Percentiles rank a stretch among this genome's conserved stretches.
Conservation (phyloP, 2,329 filamentous ascomycete genomes). For the Calonectria naviculata region DNA sequence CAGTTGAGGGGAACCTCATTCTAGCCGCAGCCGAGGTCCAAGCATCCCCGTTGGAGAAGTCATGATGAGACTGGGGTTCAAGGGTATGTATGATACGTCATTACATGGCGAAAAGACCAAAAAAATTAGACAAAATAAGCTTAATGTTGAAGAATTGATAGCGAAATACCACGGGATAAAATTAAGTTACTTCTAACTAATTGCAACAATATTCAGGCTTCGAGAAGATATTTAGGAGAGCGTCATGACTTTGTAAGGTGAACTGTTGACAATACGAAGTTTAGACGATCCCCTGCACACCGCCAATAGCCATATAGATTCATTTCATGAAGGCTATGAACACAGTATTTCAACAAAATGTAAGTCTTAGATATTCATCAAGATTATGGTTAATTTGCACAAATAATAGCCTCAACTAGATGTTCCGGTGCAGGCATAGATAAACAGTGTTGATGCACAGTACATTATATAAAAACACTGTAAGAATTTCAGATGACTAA, state of each 20-base stretch:
- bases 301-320: too few relatives aligned
- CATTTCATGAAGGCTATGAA: too few relatives aligned
- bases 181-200: not conserved
- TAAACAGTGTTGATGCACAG: not conserved
- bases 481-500: constrained; percentile 28
- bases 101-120: not conserved
- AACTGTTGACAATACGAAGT: too few relatives aligned
- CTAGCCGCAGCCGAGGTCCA: constrained; percentile 23
- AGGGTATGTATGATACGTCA: not conserved
- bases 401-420: too few relatives aligned
- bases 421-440: too few relatives aligned
- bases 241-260: too few relatives aligned
- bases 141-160: not conserved
- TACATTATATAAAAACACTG: not conserved
- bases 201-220: too few relatives aligned
- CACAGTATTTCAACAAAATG: too few relatives aligned
- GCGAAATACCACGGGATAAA: not conserved
- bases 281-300: too few relatives aligned
- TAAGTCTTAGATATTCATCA: too few relatives aligned
- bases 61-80: not conserved
- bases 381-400: too few relatives aligned
- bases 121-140: not conserved
- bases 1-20: constrained; percentile 10
- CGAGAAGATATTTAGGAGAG: too few relatives aligned
- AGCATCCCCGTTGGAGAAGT: not conserved